phyloP scores from a whole-genome alignment of 306 rosid genomes.

The Rosa chinensis region DNA sequence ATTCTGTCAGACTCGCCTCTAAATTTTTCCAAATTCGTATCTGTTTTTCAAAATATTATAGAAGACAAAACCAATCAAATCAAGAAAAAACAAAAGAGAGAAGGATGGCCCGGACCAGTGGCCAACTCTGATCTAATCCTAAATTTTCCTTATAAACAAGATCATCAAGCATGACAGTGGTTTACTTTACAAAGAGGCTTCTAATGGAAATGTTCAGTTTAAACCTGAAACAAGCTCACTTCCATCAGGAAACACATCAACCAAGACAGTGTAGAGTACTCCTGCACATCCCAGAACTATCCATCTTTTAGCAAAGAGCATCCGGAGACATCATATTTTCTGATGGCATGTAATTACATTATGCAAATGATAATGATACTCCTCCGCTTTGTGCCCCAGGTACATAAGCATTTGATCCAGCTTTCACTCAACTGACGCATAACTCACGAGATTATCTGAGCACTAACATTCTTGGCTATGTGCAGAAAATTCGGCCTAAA shows the following conservation, averaged over 20 bases:
- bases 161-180: not conserved
- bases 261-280: not conserved
- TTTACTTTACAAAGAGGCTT: not conserved
- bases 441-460: not conserved
- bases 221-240: not conserved
- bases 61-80: not conserved
- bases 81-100: not conserved
- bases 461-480: not conserved
- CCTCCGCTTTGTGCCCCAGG: not conserved
- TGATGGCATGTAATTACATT: not conserved
- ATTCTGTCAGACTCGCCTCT: not conserved
- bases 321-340: not conserved
- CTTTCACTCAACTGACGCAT: not conserved
- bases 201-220: not conserved
- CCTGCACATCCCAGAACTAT: constrained; percentile 17
- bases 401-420: constrained; percentile 9
- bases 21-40: not conserved
- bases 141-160: not conserved
- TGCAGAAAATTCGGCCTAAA: constrained; percentile 27
- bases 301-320: not conserved
- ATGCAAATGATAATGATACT: not conserved
- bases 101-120: not conserved
- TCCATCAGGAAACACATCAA: constrained; percentile 14
- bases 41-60: not conserved
- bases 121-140: not conserved